Conservation (phyloP, 495 filamentous ascomycete genomes). For the Jackrogersella minutella region DNA sequence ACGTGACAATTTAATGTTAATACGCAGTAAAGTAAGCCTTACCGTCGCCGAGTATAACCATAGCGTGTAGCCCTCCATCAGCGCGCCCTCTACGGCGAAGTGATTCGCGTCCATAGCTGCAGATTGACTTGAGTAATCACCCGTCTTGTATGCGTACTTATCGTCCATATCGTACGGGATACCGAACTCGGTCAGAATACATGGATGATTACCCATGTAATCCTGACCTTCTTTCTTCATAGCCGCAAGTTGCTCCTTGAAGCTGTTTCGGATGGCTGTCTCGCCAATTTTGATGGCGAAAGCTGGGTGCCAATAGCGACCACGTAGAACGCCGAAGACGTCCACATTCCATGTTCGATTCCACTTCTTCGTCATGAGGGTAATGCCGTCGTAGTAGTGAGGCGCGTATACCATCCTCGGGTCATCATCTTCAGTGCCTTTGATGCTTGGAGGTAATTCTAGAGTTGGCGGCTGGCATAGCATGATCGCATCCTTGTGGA, state of each 20-base stretch:
- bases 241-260: constrained; percentile 87
- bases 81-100: constrained; percentile 85
- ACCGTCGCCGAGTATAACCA: constrained; percentile 86
- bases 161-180: constrained; percentile 99
- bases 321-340: constrained; percentile 89
- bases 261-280: constrained; percentile 92
- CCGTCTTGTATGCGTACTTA: constrained; percentile 93
- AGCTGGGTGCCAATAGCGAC: constrained; percentile 83
- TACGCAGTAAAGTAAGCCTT: constrained; percentile 35
- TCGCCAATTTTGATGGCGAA: constrained; percentile 94
- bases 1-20: background rate
- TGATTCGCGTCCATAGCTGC: constrained; percentile 97
- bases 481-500: constrained; percentile 83
- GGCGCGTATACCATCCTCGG: constrained; percentile 89
- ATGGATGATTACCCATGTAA: constrained; percentile 88
- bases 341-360: constrained; percentile 97
- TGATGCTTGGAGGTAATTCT: constrained; percentile 88
- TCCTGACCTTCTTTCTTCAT: constrained; percentile 89
- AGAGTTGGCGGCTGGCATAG: constrained; percentile 92
- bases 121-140: constrained; percentile 91
- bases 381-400: constrained; percentile 97
- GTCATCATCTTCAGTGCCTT: constrained; percentile 88
- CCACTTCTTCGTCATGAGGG: constrained; percentile 98
- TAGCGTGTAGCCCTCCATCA: constrained; percentile 81
- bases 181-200: constrained; percentile 93